Evolutionary conservation across 78 protist species (phyloP).

Genomic region (Monosiga brevicollis): DNA sequence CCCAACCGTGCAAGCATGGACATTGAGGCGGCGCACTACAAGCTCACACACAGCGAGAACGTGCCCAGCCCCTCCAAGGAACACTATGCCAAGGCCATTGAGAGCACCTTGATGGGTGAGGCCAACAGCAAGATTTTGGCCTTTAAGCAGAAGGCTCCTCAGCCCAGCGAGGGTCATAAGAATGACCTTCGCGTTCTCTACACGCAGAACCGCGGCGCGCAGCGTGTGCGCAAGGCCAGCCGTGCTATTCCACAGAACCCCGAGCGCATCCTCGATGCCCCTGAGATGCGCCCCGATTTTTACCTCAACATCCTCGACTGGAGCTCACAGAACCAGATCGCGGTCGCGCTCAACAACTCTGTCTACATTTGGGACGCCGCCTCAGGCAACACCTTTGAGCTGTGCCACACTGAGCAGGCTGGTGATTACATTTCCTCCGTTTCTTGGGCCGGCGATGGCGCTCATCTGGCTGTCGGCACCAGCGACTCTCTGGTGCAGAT

Average conservation of each 20-base stretch:
- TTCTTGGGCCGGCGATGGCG: slow-evolving; percentile 68
- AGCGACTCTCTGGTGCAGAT: slow-evolving; percentile 65
- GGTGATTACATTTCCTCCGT: slow-evolving; percentile 76
- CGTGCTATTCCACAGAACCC: slow-evolving; percentile 63
- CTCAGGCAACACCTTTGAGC: slow-evolving; percentile 62
- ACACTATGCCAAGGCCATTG: background rate
- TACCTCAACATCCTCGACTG: slow-evolving; percentile 98
- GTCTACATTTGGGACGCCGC: slow-evolving; percentile 96
- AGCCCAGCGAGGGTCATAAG: slow-evolving; percentile 36
- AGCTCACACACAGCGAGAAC: background rate
- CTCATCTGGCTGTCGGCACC: slow-evolving; percentile 90
- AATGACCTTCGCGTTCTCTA: slow-evolving; percentile 48
- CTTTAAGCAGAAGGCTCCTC: slow-evolving; percentile 75
- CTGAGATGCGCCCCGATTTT: slow-evolving; percentile 91
- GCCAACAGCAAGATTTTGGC: slow-evolving; percentile 63
- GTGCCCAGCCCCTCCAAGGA: background rate
- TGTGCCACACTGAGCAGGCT: slow-evolving; percentile 16
- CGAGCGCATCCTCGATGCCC: slow-evolving; percentile 85
- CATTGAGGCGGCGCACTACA: slow-evolving; percentile 5
- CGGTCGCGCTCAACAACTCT: slow-evolving; percentile 85
- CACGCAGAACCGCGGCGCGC: slow-evolving; percentile 17
- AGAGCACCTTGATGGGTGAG: background rate
- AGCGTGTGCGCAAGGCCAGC: background rate
- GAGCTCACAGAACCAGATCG: slow-evolving; percentile 60
- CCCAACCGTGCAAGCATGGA: slow-evolving; percentile 39